phyloP scores from a whole-genome alignment of 2,329 filamentous ascomycete genomes.

The Diaporthe sp. region DNA sequence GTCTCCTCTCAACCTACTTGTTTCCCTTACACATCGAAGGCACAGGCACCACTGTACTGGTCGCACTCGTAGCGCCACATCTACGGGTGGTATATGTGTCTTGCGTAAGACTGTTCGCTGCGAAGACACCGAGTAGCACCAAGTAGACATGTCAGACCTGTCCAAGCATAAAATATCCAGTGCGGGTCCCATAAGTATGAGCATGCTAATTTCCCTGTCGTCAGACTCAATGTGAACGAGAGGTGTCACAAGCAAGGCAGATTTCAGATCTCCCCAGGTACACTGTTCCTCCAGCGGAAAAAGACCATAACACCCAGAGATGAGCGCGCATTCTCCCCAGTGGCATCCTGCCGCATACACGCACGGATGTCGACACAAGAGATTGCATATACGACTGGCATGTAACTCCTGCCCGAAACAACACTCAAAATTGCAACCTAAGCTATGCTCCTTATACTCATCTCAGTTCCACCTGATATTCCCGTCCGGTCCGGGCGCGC shows the following conservation, averaged over 20 bases:
- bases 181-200: neutral
- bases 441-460: neutral
- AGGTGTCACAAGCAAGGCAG: neutral
- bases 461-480: constrained; percentile 40
- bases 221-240: neutral
- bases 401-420: neutral
- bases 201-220: neutral
- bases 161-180: neutral
- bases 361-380: constrained; percentile 1
- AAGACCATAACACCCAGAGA: neutral
- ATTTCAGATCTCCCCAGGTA: neutral
- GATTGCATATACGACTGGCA: constrained; percentile 4
- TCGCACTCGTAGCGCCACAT: neutral
- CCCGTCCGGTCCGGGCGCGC: constrained; percentile 39
- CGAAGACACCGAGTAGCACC: neutral
- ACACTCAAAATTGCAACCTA: neutral
- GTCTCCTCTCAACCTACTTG: neutral
- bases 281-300: too few relatives aligned
- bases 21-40: neutral
- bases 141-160: neutral
- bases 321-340: neutral
- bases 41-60: neutral
- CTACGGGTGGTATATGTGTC: neutral
- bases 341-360: neutral
- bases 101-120: neutral